Base-by-base conservation (phyloP, 2,329 filamentous ascomycete species). In the Lasiodiplodia citricola region DNA sequence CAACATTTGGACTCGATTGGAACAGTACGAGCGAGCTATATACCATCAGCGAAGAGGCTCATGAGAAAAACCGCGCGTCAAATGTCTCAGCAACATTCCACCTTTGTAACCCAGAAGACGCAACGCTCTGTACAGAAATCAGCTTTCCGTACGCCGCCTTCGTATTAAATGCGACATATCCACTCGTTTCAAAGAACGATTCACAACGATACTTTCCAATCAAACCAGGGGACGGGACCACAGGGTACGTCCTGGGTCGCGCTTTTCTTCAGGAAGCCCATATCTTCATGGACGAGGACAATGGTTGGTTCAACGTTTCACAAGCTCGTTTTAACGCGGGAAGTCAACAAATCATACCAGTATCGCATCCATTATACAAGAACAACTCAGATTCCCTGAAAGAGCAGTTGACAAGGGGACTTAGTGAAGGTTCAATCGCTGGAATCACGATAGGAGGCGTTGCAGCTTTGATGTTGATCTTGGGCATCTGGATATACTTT, bases 111-210 rank as follows among this genome's bases (percentile, higher is more conserved):
- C 14, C 47, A 1, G 47, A n/a, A 0, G 3, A 44, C 3, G 4
- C 8, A 44, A 8, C 18, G 3, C 1, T 21, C 18, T 62, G 35
- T 13, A 8, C 21, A 0, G 37, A 62, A 4, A 13, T 62, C 25
- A 16, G 1, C 3, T 62, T 62, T 21, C 57, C 56, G 1, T 47
- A 62, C 21, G 37, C 21, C 6, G 57, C 57, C 0, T 62, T 62
- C 16, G 57, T 38, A 18, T 11, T 62, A 3, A 47, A 25, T 8
- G 57, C 21, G 0, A 37, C 11, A 1, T 47, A 16, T 2, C 57
- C 57, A 5, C 21, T 47, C 11, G 0, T 62, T n/a, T 0, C 5
- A 16, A 1, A 1, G 5, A n/a, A 10, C 1, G n/a, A 1, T 0
- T 10, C 5, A 47, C 4, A 38, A 28, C 4, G 35, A 11, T 21